Percentiles rank a stretch among this genome's conserved stretches.
phyloP scores from a whole-genome alignment of 768 basidiomycete species.

The Phanerodontia chrysosporium region DNA sequence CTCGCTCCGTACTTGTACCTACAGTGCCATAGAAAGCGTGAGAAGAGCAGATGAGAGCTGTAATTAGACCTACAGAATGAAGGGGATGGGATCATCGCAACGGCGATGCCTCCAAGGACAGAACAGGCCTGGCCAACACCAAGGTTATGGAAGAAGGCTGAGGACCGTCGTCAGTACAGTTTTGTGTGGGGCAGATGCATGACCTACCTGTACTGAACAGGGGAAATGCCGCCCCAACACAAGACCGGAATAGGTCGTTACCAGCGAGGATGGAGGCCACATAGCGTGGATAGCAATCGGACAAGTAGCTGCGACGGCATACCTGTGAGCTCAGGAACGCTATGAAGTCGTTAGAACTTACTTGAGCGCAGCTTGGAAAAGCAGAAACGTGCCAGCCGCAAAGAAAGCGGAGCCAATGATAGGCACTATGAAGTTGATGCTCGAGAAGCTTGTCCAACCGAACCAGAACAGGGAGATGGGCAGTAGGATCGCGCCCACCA shows the following conservation, averaged over 20 bases:
- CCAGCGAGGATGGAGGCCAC: conserved; percentile 32
- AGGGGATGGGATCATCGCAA: conserved; percentile 13
- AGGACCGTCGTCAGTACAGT: background rate
- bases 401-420: conserved; percentile 31
- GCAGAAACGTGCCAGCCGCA: conserved; percentile 28
- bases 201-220: conserved; percentile 12
- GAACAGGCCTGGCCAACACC: conserved; percentile 13
- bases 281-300: conserved; percentile 28
- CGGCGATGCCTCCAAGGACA: conserved; percentile 5
- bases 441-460: conserved; percentile 27
- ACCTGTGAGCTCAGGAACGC: background rate
- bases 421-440: conserved; percentile 32
- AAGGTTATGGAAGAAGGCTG: conserved; percentile 15
- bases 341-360: conserved; percentile 4
- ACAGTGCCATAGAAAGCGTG: no score
- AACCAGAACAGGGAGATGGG: conserved; percentile 32
- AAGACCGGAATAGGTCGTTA: conserved; percentile 30
- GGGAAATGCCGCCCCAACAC: conserved; percentile 17
- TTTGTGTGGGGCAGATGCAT: background rate
- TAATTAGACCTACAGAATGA: conserved; percentile 3
- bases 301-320: conserved; percentile 25
- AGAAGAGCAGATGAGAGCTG: no score
- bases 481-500: conserved; percentile 30
- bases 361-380: conserved; percentile 25
- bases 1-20: conserved; percentile 11